Evolutionary conservation across 73 alveolate genomes (phyloP).

Genomic region (Uronychia binucleata): DNA sequence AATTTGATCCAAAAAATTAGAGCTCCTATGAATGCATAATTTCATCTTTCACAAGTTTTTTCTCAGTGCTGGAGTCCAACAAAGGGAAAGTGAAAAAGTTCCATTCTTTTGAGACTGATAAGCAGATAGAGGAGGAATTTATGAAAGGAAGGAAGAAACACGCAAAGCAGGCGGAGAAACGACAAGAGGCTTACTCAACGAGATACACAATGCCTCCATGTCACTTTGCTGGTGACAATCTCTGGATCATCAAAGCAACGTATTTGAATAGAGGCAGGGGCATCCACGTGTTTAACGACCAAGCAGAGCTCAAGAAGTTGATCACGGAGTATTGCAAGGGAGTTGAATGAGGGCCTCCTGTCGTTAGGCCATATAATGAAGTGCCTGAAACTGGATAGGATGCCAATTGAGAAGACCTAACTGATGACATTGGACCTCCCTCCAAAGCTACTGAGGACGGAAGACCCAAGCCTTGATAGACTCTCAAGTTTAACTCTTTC

Average conservation of each 20-base stretch:
- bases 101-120: not conserved
- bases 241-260: constrained; percentile 88
- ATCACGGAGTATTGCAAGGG: constrained; percentile 65
- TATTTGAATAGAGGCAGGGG: constrained; percentile 87
- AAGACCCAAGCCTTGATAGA: not conserved
- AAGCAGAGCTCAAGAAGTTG: constrained; percentile 54
- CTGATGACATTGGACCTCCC: not conserved
- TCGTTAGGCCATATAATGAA: no score
- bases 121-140: not conserved
- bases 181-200: constrained; percentile 2
- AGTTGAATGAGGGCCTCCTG: constrained; percentile 17
- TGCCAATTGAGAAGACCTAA: not conserved
- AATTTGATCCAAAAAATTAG: constrained; percentile 17
- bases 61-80: not conserved
- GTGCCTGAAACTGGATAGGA: not conserved
- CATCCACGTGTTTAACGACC: constrained; percentile 60
- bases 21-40: not conserved
- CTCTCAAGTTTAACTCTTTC: constrained; percentile 20
- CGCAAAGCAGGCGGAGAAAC: not conserved
- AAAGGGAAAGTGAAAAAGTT: not conserved
- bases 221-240: constrained; percentile 78
- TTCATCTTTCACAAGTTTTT: not conserved
- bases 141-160: not conserved
- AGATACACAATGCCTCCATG: constrained; percentile 42
- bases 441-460: not conserved